phyloP scores from a whole-genome alignment of 2,329 filamentous ascomycete species.

The Cadophora sp. region DNA sequence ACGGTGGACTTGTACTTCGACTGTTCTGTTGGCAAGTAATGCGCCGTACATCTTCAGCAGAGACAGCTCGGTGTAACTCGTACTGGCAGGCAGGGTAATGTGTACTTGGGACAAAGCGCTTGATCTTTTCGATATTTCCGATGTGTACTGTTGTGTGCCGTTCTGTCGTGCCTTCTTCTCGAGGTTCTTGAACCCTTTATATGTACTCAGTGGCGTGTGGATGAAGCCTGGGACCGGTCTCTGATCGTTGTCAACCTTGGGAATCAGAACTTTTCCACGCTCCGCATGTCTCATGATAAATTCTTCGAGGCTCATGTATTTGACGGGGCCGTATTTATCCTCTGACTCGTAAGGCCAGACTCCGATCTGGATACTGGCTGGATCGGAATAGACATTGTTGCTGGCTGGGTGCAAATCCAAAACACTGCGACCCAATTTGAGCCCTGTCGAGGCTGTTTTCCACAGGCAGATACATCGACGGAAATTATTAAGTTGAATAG shows the following conservation, averaged over 20 bases:
- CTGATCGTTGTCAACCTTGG: neutral
- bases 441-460: neutral
- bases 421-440: neutral
- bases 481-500: neutral
- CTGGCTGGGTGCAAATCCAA: neutral
- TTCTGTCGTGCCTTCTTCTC: too few species aligned
- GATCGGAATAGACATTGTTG: neutral
- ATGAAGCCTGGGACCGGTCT: neutral
- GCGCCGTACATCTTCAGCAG: neutral
- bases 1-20: neutral
- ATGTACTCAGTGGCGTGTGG: neutral
- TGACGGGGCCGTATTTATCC: neutral
- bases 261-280: neutral
- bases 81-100: neutral
- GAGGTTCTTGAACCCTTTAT: neutral
- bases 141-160: too few species aligned
- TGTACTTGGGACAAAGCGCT: neutral
- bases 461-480: neutral
- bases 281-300: neutral
- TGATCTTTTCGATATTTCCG: too few species aligned
- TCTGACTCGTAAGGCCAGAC: neutral
- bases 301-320: neutral
- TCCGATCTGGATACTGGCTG: neutral
- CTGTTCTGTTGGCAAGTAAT: neutral
- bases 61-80: neutral